phyloP scores from a whole-genome alignment of 1,284 basidiomycete genomes.

The Neonothopanus nambi region DNA sequence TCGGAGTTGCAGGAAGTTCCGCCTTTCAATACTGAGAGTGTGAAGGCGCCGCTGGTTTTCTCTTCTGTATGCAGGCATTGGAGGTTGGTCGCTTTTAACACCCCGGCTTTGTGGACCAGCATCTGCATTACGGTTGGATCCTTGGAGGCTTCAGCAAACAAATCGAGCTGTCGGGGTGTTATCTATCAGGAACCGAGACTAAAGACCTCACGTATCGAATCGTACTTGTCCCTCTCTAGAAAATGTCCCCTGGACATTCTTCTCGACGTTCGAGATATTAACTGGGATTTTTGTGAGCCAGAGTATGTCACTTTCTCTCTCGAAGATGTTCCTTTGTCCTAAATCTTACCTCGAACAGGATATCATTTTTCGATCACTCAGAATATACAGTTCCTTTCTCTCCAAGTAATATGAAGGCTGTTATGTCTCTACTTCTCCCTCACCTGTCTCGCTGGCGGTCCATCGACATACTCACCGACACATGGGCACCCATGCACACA shows the following conservation, averaged over 20 bases:
- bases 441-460: slow-evolving; percentile 52
- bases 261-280: slow-evolving; percentile 53
- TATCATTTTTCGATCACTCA: slow-evolving; percentile 19
- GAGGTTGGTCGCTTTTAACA: slow-evolving; percentile 46
- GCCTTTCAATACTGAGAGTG: slow-evolving; percentile 38
- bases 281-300: slow-evolving; percentile 51
- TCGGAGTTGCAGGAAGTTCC: slow-evolving; percentile 25
- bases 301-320: slow-evolving; percentile 41
- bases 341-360: too few relatives aligned
- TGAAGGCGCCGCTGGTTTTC: slow-evolving; percentile 42
- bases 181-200: slow-evolving; percentile 19
- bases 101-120: slow-evolving; percentile 53
- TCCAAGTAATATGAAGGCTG: slow-evolving; percentile 39
- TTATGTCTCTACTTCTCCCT: slow-evolving; percentile 44
- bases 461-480: slow-evolving; percentile 51
- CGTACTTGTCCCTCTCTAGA: slow-evolving; percentile 44
- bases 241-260: slow-evolving; percentile 50
- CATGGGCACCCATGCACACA: slow-evolving; percentile 49
- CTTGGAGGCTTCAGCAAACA: slow-evolving; percentile 16
- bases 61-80: slow-evolving; percentile 50
- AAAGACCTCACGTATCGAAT: slow-evolving; percentile 33
- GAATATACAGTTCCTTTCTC: slow-evolving; percentile 41
- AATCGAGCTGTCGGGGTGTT: too few relatives aligned
- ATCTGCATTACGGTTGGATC: slow-evolving; percentile 47
- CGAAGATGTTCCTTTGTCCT: too few relatives aligned